Evolutionary conservation across 495 filamentous ascomycete genomes (phyloP).

Genomic region (Recurvomyces mirabilis): DNA sequence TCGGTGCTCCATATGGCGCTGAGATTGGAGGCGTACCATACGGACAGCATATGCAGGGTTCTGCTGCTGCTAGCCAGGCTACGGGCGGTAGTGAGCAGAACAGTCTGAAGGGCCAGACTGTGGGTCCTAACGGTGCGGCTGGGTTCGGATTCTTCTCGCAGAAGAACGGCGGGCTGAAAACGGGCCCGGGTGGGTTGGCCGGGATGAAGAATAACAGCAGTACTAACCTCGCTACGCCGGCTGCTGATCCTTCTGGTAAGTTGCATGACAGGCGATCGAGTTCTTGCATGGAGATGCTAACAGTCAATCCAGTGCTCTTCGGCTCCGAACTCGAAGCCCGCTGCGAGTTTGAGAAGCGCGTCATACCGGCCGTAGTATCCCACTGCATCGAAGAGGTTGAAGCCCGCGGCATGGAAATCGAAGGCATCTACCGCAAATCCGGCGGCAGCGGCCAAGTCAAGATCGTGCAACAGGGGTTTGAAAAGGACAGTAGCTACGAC

Average conservation of each 20-base stretch:
- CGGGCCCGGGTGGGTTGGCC: constrained; percentile 32
- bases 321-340: constrained; percentile 81
- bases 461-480: constrained; percentile 78
- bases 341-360: constrained; percentile 76
- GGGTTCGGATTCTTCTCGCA: constrained; percentile 62
- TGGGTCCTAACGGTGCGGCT: constrained; percentile 3
- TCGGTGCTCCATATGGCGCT: constrained; percentile 37
- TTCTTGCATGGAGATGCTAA: constrained; percentile 9
- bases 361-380: constrained; percentile 81
- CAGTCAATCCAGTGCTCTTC: constrained; percentile 52
- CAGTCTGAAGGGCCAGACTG: constrained; percentile 7
- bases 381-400: constrained; percentile 98
- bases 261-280: neutral
- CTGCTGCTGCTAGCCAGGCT: too few species aligned
- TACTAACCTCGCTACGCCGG: constrained; percentile 13
- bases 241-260: constrained; percentile 19
- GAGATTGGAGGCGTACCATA: constrained; percentile 39
- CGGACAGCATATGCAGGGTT: constrained; percentile 13
- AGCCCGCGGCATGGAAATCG: constrained; percentile 89
- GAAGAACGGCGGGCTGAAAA: constrained; percentile 35
- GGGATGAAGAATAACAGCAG: constrained; percentile 43
- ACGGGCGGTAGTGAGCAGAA: constrained; percentile 17
- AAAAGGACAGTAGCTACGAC: constrained; percentile 70
- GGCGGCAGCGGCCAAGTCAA: constrained; percentile 83
- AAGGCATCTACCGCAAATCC: constrained; percentile 97